Evolutionary conservation across 1,139 yeast genomes (phyloP).

Genomic region (Debaryomyces sp.): DNA sequence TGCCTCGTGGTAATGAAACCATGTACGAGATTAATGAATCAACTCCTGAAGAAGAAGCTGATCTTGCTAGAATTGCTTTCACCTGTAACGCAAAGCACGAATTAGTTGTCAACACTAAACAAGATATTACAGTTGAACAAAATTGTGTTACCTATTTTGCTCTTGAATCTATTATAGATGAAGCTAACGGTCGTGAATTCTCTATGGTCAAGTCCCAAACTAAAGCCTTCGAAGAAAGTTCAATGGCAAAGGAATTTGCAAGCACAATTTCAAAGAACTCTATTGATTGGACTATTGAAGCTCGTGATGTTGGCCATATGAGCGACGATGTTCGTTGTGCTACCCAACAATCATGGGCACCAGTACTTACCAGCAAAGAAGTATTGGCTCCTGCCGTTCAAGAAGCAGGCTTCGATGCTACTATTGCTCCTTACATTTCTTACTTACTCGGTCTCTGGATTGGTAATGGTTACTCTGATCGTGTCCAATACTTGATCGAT

Average conservation of each 20-base stretch:
- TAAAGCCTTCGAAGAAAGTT: slow-evolving; percentile 16
- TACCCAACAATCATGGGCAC: slow-evolving; percentile 34
- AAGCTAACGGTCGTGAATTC: slow-evolving; percentile 11
- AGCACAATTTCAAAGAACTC: slow-evolving; percentile 14
- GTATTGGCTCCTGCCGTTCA: slow-evolving; percentile 19
- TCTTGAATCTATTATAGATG: slow-evolving; percentile 7
- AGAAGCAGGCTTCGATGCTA: slow-evolving; percentile 14
- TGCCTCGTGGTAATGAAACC: slow-evolving; percentile 42
- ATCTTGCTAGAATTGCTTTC: slow-evolving; percentile 23
- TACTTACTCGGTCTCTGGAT: slow-evolving; percentile 34
- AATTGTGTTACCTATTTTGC: slow-evolving; percentile 25
- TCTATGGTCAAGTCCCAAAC: slow-evolving; percentile 18
- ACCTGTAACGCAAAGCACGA: slow-evolving; percentile 36
- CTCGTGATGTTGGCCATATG: slow-evolving; percentile 26
- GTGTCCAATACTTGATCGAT: slow-evolving; percentile 25
- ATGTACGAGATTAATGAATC: slow-evolving; percentile 39
- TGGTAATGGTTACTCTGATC: slow-evolving; percentile 20
- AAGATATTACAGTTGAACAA: slow-evolving; percentile 17
- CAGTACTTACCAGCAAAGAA: slow-evolving; percentile 32
- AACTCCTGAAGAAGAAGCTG: slow-evolving; percentile 15
- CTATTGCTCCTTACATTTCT: slow-evolving; percentile 25
- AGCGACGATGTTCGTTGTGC: slow-evolving; percentile 21
- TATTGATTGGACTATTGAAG: slow-evolving; percentile 39
- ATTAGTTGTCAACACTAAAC: slow-evolving; percentile 30
- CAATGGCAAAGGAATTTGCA: slow-evolving; percentile 22